Evolutionary conservation across 2,329 filamentous ascomycete genomes (phyloP).

Genomic region (Fusarium sp.): DNA sequence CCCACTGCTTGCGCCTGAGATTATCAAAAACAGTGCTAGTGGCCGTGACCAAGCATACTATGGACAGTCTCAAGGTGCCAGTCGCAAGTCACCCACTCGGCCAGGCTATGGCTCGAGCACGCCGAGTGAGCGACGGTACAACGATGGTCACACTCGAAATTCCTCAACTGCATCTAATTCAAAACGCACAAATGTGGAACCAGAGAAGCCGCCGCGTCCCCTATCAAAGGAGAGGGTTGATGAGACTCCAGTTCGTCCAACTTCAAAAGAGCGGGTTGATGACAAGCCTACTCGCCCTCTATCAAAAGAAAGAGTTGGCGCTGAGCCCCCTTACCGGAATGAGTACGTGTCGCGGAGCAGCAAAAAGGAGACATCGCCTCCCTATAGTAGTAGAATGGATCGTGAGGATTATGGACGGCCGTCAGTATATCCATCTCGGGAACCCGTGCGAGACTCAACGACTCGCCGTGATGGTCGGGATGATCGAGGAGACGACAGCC

Average conservation of each 20-base stretch:
- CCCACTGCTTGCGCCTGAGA: constrained; percentile 55
- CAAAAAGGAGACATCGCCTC: constrained; percentile 49
- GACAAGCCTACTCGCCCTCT: constrained; percentile 44
- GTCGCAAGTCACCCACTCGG: constrained; percentile 45
- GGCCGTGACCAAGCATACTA: constrained; percentile 58
- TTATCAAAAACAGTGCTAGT: constrained; percentile 54
- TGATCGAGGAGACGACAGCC: constrained; percentile 47
- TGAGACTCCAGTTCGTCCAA: constrained; percentile 42
- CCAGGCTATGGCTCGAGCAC: constrained; percentile 47
- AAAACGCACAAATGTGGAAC: constrained; percentile 47
- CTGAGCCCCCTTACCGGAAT: constrained; percentile 38
- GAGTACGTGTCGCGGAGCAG: constrained; percentile 45
- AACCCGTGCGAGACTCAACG: constrained; percentile 24
- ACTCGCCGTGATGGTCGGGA: constrained; percentile 41
- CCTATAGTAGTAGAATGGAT: constrained; percentile 41
- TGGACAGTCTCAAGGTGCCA: constrained; percentile 28
- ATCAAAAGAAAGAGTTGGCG: constrained; percentile 48
- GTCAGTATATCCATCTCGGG: constrained; percentile 27
- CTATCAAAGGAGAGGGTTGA: constrained; percentile 49
- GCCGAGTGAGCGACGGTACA: constrained; percentile 44
- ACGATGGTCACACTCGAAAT: constrained; percentile 40
- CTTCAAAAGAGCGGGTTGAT: constrained; percentile 48
- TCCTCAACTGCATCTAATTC: constrained; percentile 45
- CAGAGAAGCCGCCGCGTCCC: constrained; percentile 44
- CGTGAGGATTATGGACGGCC: constrained; percentile 33